A percentile compares a stretch with the other conserved stretches of the same genome.
These are phyloP conservation scores for Penstemon eatonii DNA, from an alignment of 257 asterid species.

Conservation along the genomic window DNA sequence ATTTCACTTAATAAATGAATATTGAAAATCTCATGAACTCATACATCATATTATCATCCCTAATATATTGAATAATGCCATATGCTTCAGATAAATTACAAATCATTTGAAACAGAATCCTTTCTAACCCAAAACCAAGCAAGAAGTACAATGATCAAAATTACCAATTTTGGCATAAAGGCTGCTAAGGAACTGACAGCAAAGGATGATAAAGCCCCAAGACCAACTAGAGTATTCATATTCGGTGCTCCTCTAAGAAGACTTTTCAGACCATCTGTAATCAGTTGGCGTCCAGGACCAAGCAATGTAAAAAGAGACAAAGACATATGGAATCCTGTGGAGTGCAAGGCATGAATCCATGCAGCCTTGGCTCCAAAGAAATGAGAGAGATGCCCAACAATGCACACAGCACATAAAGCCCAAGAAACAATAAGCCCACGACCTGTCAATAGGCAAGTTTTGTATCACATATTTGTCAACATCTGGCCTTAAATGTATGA, in stretches of 20 bases:
- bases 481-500: slow-evolving; percentile 19
- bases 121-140: background rate
- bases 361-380: slow-evolving; percentile 88
- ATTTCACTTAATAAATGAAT: slow-evolving; percentile 29
- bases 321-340: slow-evolving; percentile 90
- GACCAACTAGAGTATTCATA: slow-evolving; percentile 99
- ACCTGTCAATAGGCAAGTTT: slow-evolving; percentile 59
- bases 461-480: slow-evolving; percentile 26
- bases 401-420: slow-evolving; percentile 94
- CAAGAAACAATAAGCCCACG: slow-evolving; percentile 94
- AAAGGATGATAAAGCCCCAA: slow-evolving; percentile 98
- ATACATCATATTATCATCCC: slow-evolving; percentile 15
- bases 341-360: slow-evolving; percentile 92
- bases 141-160: slow-evolving; percentile 18
- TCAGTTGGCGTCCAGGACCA: slow-evolving; percentile 92
- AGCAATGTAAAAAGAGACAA: slow-evolving; percentile 84
- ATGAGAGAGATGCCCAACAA: slow-evolving; percentile 90
- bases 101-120: slow-evolving; percentile 9
- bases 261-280: slow-evolving; percentile 87
- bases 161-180: slow-evolving; percentile 87
- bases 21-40: slow-evolving; percentile 18
- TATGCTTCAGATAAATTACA: slow-evolving; percentile 7
- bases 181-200: slow-evolving; percentile 96
- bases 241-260: slow-evolving; percentile 86
- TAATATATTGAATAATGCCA: slow-evolving; percentile 3